These are phyloP conservation scores for Lactifluus piperatus DNA, from an alignment of 768 basidiomycete species.

Conservation along the genomic window DNA sequence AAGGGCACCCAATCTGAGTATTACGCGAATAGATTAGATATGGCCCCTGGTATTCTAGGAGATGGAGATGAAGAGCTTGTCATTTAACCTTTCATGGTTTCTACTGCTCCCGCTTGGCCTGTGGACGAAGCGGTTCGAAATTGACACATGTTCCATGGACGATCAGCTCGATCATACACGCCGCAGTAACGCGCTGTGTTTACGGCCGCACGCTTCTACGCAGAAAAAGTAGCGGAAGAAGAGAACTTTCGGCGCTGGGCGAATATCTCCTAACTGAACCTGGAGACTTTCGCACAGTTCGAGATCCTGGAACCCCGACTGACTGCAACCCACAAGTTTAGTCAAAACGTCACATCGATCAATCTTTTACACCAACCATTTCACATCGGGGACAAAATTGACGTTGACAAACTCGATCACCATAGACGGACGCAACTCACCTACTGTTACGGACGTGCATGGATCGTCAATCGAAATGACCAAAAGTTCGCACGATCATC, in stretches of 20 bases:
- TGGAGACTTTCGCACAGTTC: neutral
- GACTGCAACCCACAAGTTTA: neutral
- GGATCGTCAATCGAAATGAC: neutral
- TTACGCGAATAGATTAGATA: neutral
- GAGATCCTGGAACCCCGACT: neutral
- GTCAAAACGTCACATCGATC: neutral
- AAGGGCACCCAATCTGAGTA: neutral
- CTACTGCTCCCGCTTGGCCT: neutral
- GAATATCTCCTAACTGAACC: neutral
- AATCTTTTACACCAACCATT: neutral
- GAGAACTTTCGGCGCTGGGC: neutral
- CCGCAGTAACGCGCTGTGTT: neutral
- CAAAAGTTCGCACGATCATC: neutral
- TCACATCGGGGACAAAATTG: neutral
- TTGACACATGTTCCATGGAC: neutral
- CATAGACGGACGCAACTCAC: neutral
- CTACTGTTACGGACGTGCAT: neutral
- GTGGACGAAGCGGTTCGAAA: neutral
- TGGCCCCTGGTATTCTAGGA: neutral
- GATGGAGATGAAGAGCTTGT: neutral
- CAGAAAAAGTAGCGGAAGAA: neutral
- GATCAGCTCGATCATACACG: neutral
- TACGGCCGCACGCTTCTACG: neutral
- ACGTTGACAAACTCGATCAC: neutral
- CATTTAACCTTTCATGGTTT: neutral